A percentile compares a stretch with the other conserved stretches of the same genome.
phyloP scores from a whole-genome alignment of 306 rosid species.

The Castanea mollissima region DNA sequence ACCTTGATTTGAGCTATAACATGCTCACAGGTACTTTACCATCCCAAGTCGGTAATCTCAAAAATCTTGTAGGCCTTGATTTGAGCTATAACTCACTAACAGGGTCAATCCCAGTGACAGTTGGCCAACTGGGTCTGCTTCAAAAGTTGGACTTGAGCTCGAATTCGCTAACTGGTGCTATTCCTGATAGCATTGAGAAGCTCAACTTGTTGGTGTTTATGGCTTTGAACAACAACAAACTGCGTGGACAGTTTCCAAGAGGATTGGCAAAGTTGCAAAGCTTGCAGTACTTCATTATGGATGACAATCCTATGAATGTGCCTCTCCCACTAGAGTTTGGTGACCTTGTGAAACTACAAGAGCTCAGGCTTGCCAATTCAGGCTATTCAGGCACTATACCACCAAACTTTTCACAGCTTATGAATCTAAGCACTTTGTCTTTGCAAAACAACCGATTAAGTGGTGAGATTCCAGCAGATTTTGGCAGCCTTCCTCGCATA shows the following conservation, averaged over 20 bases:
- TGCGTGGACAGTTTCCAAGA: constrained; percentile 33
- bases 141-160: constrained; percentile 58
- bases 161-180: constrained; percentile 35
- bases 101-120: constrained; percentile 41
- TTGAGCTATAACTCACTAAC: constrained; percentile 47
- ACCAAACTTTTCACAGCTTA: constrained; percentile 35
- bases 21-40: constrained; percentile 39
- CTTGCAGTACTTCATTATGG: constrained; percentile 53
- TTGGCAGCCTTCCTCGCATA: constrained; percentile 38
- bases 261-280: constrained; percentile 40
- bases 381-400: constrained; percentile 49
- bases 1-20: constrained; percentile 57
- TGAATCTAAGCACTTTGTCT: constrained; percentile 47
- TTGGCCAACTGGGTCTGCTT: constrained; percentile 41
- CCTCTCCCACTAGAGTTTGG: constrained; percentile 41
- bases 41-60: constrained; percentile 36
- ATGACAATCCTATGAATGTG: constrained; percentile 43
- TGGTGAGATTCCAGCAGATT: constrained; percentile 37
- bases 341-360: constrained; percentile 41
- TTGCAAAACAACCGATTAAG: constrained; percentile 42
- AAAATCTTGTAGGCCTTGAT: constrained; percentile 46
- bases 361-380: constrained; percentile 47
- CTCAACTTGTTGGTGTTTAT: constrained; percentile 35
- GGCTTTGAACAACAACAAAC: constrained; percentile 45
- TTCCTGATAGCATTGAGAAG: constrained; percentile 33